Percentiles rank a stretch among this genome's conserved stretches.
Evolutionary conservation across 768 basidiomycete genomes (phyloP).

Genomic region (Paxillus ammoniavirescens): DNA sequence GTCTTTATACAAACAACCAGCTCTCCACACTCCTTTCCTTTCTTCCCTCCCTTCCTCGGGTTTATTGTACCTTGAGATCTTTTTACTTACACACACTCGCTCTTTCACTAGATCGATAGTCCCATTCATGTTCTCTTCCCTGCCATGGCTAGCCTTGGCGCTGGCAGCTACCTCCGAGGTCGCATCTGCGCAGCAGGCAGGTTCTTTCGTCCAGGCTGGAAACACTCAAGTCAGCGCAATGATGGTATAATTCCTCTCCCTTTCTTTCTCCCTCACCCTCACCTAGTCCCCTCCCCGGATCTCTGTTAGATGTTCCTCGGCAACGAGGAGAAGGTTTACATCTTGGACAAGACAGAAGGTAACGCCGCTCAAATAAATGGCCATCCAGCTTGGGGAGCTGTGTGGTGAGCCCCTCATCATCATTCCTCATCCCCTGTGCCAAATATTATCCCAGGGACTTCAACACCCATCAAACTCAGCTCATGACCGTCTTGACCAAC

Average conservation of each 20-base stretch:
- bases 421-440: neutral
- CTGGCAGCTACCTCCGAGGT: slow-evolving; percentile 35
- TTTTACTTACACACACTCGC: neutral
- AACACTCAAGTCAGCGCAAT: slow-evolving; percentile 48
- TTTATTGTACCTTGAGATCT: neutral
- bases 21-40: neutral
- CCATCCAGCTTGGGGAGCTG: slow-evolving; percentile 74
- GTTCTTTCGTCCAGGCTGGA: slow-evolving; percentile 25
- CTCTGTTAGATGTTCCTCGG: slow-evolving; percentile 71
- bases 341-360: slow-evolving; percentile 87
- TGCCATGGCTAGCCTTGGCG: slow-evolving; percentile 44
- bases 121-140: slow-evolving; percentile 27
- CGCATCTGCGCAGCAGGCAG: slow-evolving; percentile 24
- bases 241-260: slow-evolving; percentile 46
- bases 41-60: neutral
- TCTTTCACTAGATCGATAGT: neutral
- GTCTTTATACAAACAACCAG: neutral
- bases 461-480: slow-evolving; percentile 15
- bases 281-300: neutral
- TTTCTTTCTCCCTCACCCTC: neutral
- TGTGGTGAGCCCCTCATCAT: slow-evolving; percentile 43
- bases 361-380: slow-evolving; percentile 64
- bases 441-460: slow-evolving; percentile 20
- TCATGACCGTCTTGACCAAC: slow-evolving; percentile 54
- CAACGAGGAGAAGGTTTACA: slow-evolving; percentile 78